Evolutionary conservation across 169 alveolate species (phyloP).

Genomic region (Eimeria sp.): DNA sequence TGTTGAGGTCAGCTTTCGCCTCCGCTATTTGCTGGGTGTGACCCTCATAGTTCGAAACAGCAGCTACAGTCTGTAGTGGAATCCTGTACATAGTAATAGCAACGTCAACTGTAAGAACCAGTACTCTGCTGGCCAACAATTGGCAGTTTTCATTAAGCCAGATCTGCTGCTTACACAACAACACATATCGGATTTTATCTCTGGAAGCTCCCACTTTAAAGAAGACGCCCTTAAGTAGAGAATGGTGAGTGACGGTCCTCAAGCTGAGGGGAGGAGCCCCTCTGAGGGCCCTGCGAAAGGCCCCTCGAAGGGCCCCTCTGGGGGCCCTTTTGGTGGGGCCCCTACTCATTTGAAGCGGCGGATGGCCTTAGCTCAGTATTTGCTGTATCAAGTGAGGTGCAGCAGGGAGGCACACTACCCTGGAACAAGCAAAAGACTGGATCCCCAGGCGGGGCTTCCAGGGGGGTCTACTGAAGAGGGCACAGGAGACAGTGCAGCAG

Average conservation of each 20-base stretch:
- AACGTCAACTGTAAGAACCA: too few relatives aligned
- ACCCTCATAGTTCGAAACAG: not conserved
- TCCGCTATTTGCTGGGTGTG: not conserved
- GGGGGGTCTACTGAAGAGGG: not conserved
- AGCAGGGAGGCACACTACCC: constrained; percentile 60
- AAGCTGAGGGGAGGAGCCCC: not conserved
- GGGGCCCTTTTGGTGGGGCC: constrained; percentile 29
- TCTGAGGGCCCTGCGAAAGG: not conserved
- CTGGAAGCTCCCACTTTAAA: not conserved
- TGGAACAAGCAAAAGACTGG: not conserved
- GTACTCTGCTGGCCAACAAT: too few relatives aligned
- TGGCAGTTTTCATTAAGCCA: too few relatives aligned
- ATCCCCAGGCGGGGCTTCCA: not conserved
- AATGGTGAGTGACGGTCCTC: too few relatives aligned
- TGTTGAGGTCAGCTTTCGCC: too few relatives aligned
- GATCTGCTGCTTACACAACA: not conserved
- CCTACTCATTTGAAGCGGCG: not conserved
- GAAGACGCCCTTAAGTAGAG: too few relatives aligned
- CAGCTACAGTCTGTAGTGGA: not conserved
- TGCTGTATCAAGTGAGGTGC: constrained; percentile 31
- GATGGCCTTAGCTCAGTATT: constrained; percentile 49
- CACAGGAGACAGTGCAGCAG: constrained; percentile 52
- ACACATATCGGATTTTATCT: not conserved
- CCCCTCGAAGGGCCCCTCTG: not conserved
- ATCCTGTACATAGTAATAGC: not conserved